Evolutionary conservation across 257 asterid genomes (phyloP).

Genomic region (Anisodus acutangulus): DNA sequence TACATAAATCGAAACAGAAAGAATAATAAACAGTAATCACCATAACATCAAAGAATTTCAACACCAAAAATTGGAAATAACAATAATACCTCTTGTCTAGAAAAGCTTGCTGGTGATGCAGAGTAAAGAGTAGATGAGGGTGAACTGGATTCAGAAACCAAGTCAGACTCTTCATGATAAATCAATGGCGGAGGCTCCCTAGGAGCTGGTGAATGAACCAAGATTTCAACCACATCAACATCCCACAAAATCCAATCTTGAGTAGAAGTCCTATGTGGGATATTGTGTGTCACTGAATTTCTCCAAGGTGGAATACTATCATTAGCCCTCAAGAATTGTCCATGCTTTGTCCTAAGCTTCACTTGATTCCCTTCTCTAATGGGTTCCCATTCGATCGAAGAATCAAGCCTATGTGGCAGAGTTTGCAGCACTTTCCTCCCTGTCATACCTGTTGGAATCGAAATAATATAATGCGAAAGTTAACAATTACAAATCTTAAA

Average conservation of each 20-base stretch:
- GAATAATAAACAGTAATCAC: not conserved
- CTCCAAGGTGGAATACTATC: slow-evolving; percentile 97
- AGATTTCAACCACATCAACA: slow-evolving; percentile 72
- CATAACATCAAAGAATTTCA: not conserved
- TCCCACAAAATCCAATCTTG: slow-evolving; percentile 91
- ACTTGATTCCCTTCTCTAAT: slow-evolving; percentile 65
- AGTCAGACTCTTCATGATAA: slow-evolving; percentile 43
- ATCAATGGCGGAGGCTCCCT: slow-evolving; percentile 39
- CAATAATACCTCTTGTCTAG: slow-evolving; percentile 67
- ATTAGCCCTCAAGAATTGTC: slow-evolving; percentile 82
- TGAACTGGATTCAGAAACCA: slow-evolving; percentile 65
- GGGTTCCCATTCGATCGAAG: slow-evolving; percentile 98
- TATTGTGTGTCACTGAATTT: slow-evolving; percentile 87
- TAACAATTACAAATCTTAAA: not conserved
- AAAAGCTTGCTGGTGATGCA: slow-evolving; percentile 57
- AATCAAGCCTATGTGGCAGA: slow-evolving; percentile 66
- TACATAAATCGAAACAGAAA: not conserved
- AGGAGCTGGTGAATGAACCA: slow-evolving; percentile 49
- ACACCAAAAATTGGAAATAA: not conserved
- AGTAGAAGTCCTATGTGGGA: slow-evolving; percentile 80
- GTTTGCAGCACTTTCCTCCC: slow-evolving; percentile 82
- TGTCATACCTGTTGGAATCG: slow-evolving; percentile 47
- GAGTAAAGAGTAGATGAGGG: slow-evolving; percentile 53
- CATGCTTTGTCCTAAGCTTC: slow-evolving; percentile 84
- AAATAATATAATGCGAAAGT: not conserved